phyloP scores from a whole-genome alignment of 192 early-diverging fungal genomes.

The Podila horticola region DNA sequence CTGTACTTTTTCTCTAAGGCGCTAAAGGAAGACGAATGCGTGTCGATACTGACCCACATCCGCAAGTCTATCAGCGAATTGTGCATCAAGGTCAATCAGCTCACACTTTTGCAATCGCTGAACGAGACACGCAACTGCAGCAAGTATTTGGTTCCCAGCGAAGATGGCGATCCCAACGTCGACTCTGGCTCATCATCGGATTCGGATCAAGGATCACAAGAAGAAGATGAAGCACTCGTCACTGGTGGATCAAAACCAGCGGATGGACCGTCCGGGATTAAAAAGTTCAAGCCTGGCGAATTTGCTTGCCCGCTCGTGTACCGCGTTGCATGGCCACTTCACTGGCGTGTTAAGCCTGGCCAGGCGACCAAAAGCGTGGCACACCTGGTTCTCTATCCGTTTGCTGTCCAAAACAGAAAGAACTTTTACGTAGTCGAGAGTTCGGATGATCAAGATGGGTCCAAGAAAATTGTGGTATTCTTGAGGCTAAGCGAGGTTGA shows the following conservation, averaged over 20 bases:
- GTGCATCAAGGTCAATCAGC: slow-evolving; percentile 72
- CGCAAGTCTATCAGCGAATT: slow-evolving; percentile 66
- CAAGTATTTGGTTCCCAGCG: slow-evolving; percentile 50
- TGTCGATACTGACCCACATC: slow-evolving; percentile 63
- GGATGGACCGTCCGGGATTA: slow-evolving; percentile 25
- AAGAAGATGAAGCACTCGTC: slow-evolving; percentile 63
- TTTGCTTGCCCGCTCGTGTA: slow-evolving; percentile 79
- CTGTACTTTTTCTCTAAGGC: slow-evolving; percentile 78
- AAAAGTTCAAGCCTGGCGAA: slow-evolving; percentile 66
- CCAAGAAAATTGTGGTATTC: slow-evolving; percentile 46
- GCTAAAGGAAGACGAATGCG: slow-evolving; percentile 58
- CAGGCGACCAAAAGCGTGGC: slow-evolving; percentile 70
- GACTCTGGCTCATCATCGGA: slow-evolving; percentile 49
- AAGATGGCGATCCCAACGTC: slow-evolving; percentile 18
- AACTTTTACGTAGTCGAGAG: slow-evolving; percentile 77
- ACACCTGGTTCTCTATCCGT: slow-evolving; percentile 60
- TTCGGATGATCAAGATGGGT: slow-evolving; percentile 66
- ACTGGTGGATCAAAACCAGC: slow-evolving; percentile 20
- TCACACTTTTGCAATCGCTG: slow-evolving; percentile 69
- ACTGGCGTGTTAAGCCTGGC: slow-evolving; percentile 77
- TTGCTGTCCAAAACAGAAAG: slow-evolving; percentile 77
- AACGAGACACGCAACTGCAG: slow-evolving; percentile 71
- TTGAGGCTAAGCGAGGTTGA: slow-evolving; percentile 48
- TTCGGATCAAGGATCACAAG: slow-evolving; percentile 63
- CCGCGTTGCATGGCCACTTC: slow-evolving; percentile 70